These are phyloP conservation scores for Ustilago sp. DNA, from an alignment of 1,284 basidiomycete genomes.

Conservation along the genomic window DNA sequence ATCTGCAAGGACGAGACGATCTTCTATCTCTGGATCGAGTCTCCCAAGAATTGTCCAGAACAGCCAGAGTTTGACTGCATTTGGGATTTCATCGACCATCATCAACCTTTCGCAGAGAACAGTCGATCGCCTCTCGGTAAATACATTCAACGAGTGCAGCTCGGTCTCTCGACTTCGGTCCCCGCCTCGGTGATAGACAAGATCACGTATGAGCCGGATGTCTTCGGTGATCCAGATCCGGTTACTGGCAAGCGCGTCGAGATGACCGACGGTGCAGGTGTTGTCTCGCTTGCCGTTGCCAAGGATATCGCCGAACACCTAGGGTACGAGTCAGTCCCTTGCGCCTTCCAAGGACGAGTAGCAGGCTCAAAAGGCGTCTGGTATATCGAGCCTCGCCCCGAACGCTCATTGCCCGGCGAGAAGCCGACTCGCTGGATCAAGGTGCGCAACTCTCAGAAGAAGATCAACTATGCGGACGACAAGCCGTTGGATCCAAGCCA, in stretches of 20 bases:
- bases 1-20: slow-evolving; percentile 59
- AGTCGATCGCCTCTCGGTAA: slow-evolving; percentile 50
- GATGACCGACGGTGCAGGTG: slow-evolving; percentile 46
- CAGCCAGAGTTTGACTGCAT: slow-evolving; percentile 21
- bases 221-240: slow-evolving; percentile 23
- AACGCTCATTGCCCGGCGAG: slow-evolving; percentile 11
- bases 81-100: slow-evolving; percentile 47
- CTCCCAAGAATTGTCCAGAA: not conserved
- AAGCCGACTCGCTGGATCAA: slow-evolving; percentile 36
- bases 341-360: slow-evolving; percentile 60
- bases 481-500: slow-evolving; percentile 32
- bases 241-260: slow-evolving; percentile 10
- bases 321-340: slow-evolving; percentile 18
- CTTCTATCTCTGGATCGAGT: slow-evolving; percentile 46
- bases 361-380: slow-evolving; percentile 61
- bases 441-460: slow-evolving; percentile 61
- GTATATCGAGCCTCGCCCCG: slow-evolving; percentile 39
- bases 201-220: slow-evolving; percentile 25
- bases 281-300: slow-evolving; percentile 24
- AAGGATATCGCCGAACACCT: slow-evolving; percentile 30
- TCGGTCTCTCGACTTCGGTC: slow-evolving; percentile 59
- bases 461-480: slow-evolving; percentile 41
- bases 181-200: slow-evolving; percentile 20
- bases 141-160: slow-evolving; percentile 56
- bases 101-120: slow-evolving; percentile 46